Evolutionary conservation across 768 basidiomycete species (phyloP), one percentile per base, ranked within the genome.

Genomic region (Cyathus striatus): DNA sequence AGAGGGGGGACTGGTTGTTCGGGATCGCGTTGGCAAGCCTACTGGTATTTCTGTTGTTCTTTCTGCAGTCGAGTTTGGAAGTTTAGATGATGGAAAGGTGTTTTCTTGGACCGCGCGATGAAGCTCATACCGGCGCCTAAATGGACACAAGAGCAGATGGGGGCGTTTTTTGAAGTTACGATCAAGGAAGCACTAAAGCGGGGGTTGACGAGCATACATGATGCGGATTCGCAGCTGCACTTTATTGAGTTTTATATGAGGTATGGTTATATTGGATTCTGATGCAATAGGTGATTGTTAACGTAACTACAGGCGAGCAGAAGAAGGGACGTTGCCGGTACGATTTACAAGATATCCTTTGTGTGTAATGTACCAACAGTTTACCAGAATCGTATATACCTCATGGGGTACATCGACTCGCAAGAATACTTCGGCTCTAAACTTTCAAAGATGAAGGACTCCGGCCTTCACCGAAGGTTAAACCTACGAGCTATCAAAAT

Each of bases 61-160:
- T n/a, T n/a, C n/a, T n/a, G n/a, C n/a, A n/a, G n/a, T n/a, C n/a
- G n/a, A n/a, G n/a, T n/a, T n/a, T n/a, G n/a, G n/a, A n/a, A n/a
- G n/a, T n/a, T n/a, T n/a, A n/a, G n/a, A n/a, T n/a, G n/a, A n/a
- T n/a, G n/a, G n/a, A 23, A 7, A 74, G 89, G 90, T 5, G 64
- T 92, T 16, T 84, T 93, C 47, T 66, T 95, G 23, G 95, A 98
- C 62, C 90, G 90, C 23, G 95, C 94, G 0, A 90, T 92, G 79
- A 54, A 60, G 10, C 73, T 94, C 24, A 74, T 96, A 14, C 79
- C 76, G 2, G 64, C 67, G 9, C 93, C 91, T 0, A 55, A 71
- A 1, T 81, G 80, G 72, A 75, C 77, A 0, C 69, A 80, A 21
- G 70, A 79, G 41, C 74, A 82, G 52, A 66, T 73, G 48, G 61